A percentile compares a stretch with the other conserved stretches of the same genome.
Evolutionary conservation across 1,284 basidiomycete genomes (phyloP).

Genomic region (Cystobasidium sp.): DNA sequence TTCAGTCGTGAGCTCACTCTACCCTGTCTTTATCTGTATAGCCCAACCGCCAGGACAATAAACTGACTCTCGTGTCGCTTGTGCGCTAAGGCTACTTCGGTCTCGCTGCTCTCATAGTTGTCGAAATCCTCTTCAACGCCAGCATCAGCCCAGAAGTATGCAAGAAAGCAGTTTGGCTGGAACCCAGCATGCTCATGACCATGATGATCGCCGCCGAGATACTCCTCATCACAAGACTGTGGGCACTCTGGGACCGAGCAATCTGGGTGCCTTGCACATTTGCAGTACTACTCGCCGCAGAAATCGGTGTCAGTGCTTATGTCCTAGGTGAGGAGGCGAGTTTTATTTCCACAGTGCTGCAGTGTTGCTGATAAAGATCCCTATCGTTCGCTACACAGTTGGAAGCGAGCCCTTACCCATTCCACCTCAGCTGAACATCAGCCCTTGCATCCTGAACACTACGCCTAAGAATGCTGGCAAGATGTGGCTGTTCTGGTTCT

Average conservation of each 20-base stretch:
- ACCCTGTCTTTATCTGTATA: not conserved
- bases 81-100: not conserved
- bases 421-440: slow-evolving; percentile 10
- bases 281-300: not conserved
- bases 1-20: not conserved
- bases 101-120: not conserved
- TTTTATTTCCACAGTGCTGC: too few relatives aligned
- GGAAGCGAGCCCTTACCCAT: slow-evolving; percentile 13
- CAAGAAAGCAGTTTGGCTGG: slow-evolving; percentile 7
- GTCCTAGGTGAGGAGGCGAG: not conserved
- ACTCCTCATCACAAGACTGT: slow-evolving; percentile 1
- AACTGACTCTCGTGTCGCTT: not conserved
- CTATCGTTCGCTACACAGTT: not conserved
- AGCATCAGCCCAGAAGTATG: not conserved
- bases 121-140: not conserved
- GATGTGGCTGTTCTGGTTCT: slow-evolving; percentile 25
- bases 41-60: not conserved
- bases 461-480: not conserved
- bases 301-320: not conserved
- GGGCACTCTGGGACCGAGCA: slow-evolving; percentile 17
- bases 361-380: too few relatives aligned
- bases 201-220: slow-evolving; percentile 9
- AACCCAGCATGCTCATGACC: slow-evolving; percentile 5
- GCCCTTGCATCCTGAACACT: slow-evolving; percentile 18
- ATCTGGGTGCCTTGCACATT: slow-evolving; percentile 8